A percentile compares a stretch with the other conserved stretches of the same genome.
Conservation (phyloP, 1,284 basidiomycete genomes). For the Xanthoconium separans region DNA sequence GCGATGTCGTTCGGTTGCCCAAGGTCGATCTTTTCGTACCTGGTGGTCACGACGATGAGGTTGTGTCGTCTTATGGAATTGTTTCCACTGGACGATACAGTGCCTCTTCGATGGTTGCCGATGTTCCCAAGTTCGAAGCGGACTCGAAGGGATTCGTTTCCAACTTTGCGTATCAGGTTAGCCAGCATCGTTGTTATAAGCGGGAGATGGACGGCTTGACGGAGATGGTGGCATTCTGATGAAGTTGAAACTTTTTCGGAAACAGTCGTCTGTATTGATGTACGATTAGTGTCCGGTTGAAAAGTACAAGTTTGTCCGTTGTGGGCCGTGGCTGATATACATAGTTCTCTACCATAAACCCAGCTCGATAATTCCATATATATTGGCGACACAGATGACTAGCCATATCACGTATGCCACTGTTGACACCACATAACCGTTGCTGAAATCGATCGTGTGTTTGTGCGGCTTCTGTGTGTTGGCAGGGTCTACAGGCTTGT, state of each 20-base stretch:
- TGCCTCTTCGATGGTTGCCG: slow-evolving; percentile 38
- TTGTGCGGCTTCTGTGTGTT: too few species aligned
- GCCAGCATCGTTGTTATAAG: slow-evolving; percentile 61
- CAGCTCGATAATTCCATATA: not conserved
- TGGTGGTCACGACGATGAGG: slow-evolving; percentile 35
- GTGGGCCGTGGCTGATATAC: too few species aligned
- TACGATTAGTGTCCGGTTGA: slow-evolving; percentile 15
- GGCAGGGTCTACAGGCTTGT: too few species aligned
- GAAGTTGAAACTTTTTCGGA: not conserved
- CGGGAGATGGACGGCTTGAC: slow-evolving; percentile 59
- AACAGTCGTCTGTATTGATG: not conserved
- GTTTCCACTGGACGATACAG: slow-evolving; percentile 56
- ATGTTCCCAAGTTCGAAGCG: slow-evolving; percentile 43
- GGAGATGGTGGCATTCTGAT: slow-evolving; percentile 54
- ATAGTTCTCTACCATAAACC: too few species aligned
- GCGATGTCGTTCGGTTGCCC: slow-evolving; percentile 45
- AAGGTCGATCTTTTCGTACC: slow-evolving; percentile 43
- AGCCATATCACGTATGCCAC: slow-evolving; percentile 39
- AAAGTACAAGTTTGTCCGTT: too few species aligned
- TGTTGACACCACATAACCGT: slow-evolving; percentile 43
- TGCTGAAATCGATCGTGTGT: slow-evolving; percentile 44
- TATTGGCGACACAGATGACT: slow-evolving; percentile 60
- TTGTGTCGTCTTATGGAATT: slow-evolving; percentile 58
- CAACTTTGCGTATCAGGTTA: slow-evolving; percentile 60
- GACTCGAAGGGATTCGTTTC: slow-evolving; percentile 53